Evolutionary conservation across 768 basidiomycete species (phyloP).

Genomic region (Trametes cubensis): DNA sequence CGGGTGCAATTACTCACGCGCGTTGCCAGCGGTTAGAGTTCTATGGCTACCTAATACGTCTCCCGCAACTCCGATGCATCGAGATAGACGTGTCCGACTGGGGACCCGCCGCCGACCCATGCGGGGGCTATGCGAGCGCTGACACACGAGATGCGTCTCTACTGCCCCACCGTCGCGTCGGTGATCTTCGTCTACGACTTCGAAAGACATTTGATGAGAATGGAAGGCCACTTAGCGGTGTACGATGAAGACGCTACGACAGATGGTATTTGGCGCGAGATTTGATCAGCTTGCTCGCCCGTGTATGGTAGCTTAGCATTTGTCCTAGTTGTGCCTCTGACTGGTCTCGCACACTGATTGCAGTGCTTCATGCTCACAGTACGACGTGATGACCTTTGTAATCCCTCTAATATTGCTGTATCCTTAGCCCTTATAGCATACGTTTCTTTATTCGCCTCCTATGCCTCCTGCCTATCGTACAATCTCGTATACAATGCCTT

Average conservation of each 20-base stretch:
- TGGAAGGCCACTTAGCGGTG: conserved; percentile 24
- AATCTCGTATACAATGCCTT: neutral
- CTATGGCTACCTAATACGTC: conserved; percentile 59
- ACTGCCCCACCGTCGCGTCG: conserved; percentile 52
- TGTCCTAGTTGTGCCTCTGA: neutral
- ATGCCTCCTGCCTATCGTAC: neutral
- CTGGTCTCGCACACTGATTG: neutral
- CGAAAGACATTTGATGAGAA: conserved; percentile 38
- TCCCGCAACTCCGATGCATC: conserved; percentile 53
- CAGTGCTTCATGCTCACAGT: neutral
- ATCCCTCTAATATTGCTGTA: conserved; percentile 14
- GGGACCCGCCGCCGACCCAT: conserved; percentile 57
- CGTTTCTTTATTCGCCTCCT: neutral
- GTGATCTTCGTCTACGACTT: conserved; percentile 68
- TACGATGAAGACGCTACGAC: conserved; percentile 26
- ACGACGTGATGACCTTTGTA: too few species aligned
- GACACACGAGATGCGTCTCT: conserved; percentile 61
- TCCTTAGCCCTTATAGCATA: conserved; percentile 11
- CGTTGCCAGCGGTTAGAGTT: conserved; percentile 56
- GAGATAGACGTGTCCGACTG: conserved; percentile 70
- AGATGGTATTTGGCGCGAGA: conserved; percentile 32
- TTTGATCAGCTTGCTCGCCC: conserved; percentile 7
- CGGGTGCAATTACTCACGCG: neutral
- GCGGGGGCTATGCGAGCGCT: conserved; percentile 59
- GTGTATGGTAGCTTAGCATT: neutral